phyloP scores from a whole-genome alignment of 192 early-diverging fungal species.

The Dispira simplex region DNA sequence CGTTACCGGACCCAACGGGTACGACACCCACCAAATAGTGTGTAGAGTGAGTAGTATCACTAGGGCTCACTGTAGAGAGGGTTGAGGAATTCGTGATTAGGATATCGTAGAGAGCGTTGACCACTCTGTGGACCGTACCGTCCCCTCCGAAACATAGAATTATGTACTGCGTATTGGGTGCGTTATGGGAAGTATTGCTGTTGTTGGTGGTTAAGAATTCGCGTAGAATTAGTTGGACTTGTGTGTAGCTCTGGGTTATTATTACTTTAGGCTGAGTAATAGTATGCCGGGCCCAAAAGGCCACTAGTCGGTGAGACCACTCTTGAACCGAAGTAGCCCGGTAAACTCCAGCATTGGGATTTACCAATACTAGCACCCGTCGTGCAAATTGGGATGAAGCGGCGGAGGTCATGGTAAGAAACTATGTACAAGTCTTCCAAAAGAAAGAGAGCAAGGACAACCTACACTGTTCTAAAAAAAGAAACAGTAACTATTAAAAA shows the following conservation, averaged over 20 bases:
- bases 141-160: conserved; percentile 2
- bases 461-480: no score
- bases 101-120: neutral
- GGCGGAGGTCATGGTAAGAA: no score
- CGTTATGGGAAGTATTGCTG: neutral
- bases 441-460: no score
- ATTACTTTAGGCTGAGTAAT: neutral
- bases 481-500: no score
- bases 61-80: no score
- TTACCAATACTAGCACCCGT: neutral
- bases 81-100: neutral
- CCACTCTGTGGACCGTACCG: neutral
- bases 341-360: neutral
- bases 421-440: no score
- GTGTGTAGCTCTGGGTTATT: neutral
- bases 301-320: neutral
- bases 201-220: neutral
- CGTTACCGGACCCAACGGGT: neutral
- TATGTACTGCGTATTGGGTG: neutral
- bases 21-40: neutral
- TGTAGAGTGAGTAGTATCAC: neutral
- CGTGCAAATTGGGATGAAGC: no score
- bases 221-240: neutral
- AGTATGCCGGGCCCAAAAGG: neutral
- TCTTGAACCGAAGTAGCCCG: neutral